Evolutionary conservation across 805 yeast genomes (phyloP), one percentile per base, ranked within the genome.

Genomic region (Peterozyma toletana): DNA sequence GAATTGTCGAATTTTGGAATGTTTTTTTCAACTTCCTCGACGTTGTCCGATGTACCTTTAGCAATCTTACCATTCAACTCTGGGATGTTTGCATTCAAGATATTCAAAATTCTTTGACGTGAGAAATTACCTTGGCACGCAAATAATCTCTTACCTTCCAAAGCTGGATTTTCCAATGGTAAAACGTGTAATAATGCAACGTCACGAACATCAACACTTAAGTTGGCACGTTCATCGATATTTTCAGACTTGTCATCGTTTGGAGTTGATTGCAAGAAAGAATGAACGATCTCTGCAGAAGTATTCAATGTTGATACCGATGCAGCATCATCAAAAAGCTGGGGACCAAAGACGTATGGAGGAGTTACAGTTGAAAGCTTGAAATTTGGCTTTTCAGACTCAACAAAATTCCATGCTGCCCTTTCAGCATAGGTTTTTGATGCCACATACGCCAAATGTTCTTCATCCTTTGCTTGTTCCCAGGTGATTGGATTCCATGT

Each of bases 131-230:
- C 36, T 15, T 17, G 27, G 2, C 16, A 30, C 3, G 38, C 33
- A 34, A 42, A 42, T 13, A 42, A 42, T 38, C 45, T 37, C 27
- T 38, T 14, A 13, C 38, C 38, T 7, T 33, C 41, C 29, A 50
- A 30, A 9, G 45, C 45, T 30, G 49, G 45, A 16, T 50, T 47
- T 39, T 54, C 56, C 11, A 58, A 37, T 5, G 59, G 55, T 16
- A 55, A 51, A 13, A 77, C 51, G 53, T 81, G 87, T 6, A 81
- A 78, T 43, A 54, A 55, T 7, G 86, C 83, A 35, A 75, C 82
- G 53, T 81, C 86, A 53, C 84, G 68, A 5, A 80, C 85, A 56
- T 80, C 84, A 33, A 74, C 65, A 39, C 54, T 67, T 7, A 50
- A 42, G 13, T 50, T 53, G 50, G 21, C 10, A 9, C 45, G 33